Evolutionary conservation across 176 grass and related monocot species (phyloP), one percentile per base, ranked within the genome.

Genomic region (Carex myosuroides): DNA sequence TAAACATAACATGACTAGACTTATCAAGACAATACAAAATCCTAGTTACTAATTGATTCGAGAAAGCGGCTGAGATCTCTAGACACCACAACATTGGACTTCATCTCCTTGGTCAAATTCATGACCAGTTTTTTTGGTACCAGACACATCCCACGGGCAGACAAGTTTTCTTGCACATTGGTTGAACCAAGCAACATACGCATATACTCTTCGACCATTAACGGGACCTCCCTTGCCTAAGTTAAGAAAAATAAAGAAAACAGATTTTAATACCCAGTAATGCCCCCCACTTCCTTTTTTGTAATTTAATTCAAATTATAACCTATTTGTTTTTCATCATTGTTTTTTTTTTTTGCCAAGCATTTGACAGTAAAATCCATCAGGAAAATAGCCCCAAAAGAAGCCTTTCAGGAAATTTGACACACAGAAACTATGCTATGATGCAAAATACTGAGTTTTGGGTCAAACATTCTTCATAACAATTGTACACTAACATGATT

Each of bases 121-220:
- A 80, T 84, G 11, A 84, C 85, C 33, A 92, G 59, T 13, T 39
- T 85, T 41, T 39, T 91, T 42, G 92, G 88, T 79, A 92, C 88
- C 83, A 92, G 58, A 79, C 94, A 92, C 85, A 26, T 89, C 70
- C 85, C 92, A 79, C 89, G 85, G 6, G 78, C 87, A 7, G 84
- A 88, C 50, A 97, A 82, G 39, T 83, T 85, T 62, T 89, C 83
- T 48, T 94, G 94, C 80, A 92, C 59, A 37, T 53, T 44, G 58
- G 79, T 62, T 50, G 64, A 56, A n/a, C 1, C 46, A n/a, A 94
- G 88, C 76, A 97, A 79, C 73, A 77, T 26, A 62, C 65, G 79
- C 88, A 94, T 88, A 11, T 84, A 64, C 52, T 87, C 71, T 20
- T 64, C 48, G 33, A 68, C 83, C 74, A 32, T 42, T 68, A 61